phyloP scores from a whole-genome alignment of 768 basidiomycete genomes.

The Tubosaeta sp. region DNA sequence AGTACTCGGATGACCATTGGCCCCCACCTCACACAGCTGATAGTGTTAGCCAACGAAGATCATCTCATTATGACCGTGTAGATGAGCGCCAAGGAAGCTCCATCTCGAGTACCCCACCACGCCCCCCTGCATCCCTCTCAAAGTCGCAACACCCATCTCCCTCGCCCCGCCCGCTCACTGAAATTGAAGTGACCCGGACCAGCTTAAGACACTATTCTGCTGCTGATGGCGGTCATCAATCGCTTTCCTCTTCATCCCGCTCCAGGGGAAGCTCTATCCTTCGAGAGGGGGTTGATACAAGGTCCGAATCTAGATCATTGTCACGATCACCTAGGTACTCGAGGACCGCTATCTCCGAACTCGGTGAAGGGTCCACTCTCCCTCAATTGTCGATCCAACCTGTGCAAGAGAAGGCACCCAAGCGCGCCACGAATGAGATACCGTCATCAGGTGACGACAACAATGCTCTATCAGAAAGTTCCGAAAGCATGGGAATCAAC shows the following conservation, averaged over 20 bases:
- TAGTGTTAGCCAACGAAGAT: slow-evolving; percentile 24
- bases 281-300: slow-evolving; percentile 31
- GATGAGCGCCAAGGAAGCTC: slow-evolving; percentile 29
- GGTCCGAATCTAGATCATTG: slow-evolving; percentile 40
- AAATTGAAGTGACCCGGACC: slow-evolving; percentile 3
- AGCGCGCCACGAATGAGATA: slow-evolving; percentile 8
- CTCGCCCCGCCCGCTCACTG: slow-evolving; percentile 16
- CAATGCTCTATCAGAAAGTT: slow-evolving; percentile 17
- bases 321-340: slow-evolving; percentile 48
- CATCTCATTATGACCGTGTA: slow-evolving; percentile 21
- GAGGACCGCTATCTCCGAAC: slow-evolving; percentile 28
- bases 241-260: slow-evolving; percentile 18
- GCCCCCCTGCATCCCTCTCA: slow-evolving; percentile 11
- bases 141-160: slow-evolving; percentile 21
- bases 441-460: slow-evolving; percentile 7
- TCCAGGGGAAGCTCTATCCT: slow-evolving; percentile 29
- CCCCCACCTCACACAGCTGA: slow-evolving; percentile 27
- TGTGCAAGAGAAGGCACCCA: slow-evolving; percentile 37
- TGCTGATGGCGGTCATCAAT: slow-evolving; percentile 13
- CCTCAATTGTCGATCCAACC: slow-evolving; percentile 16
- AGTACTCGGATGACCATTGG: slow-evolving; percentile 36
- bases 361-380: slow-evolving; percentile 16
- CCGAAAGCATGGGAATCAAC: slow-evolving; percentile 16
- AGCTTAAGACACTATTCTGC: slow-evolving; percentile 2
- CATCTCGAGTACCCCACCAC: slow-evolving; percentile 33